Evolutionary conservation across 1,139 yeast species (phyloP), one percentile per base, ranked within the genome.

Genomic region (Candida mesenterica): DNA sequence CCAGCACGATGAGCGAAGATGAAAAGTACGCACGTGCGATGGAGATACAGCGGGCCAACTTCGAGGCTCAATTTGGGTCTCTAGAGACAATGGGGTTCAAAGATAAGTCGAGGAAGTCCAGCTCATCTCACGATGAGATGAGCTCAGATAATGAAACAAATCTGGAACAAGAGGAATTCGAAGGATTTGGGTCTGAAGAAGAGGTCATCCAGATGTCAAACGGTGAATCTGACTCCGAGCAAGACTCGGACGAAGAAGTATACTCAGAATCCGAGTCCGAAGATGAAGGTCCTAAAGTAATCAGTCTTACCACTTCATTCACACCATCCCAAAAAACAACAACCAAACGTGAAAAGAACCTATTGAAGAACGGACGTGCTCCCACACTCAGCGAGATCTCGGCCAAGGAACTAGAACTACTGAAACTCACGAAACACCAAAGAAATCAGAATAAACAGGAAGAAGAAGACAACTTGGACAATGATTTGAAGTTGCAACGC

Each of bases 401-500:
- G 23, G 44, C 49, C 28, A 60, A 56, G 33, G 57, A 58, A 37
- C 43, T 48, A 19, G 46, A 42, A 18, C 37, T 50, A 0, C 40
- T 40, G 20, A 59, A 61, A 37, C 43, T 57, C 33, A 50, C 62
- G n/a, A 52, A 53, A 26, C 59, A 57, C 31, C 68, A 61, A 42
- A 52, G 48, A 32, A 48, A 44, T 4, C 54, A 54, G 34, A 53
- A 53, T 2, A 54, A 54, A 2, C 49, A 59, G 36, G 75, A 69
- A 44, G 75, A 70, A 27, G 55, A 53, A 4, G 75, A 68, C 20
- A 80, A 87, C 51, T 55, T 89, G 38, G 77, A 84, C 41, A 86
- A 90, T 47, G 97, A 90, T 58, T 52, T 89, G 18, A 94, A 85
- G 45, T 66, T 92, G 31, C 96, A 90, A 55, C 65, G 96, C 39